Conservation (phyloP, 148 eudicot species). For the Diospyros kaki region DNA sequence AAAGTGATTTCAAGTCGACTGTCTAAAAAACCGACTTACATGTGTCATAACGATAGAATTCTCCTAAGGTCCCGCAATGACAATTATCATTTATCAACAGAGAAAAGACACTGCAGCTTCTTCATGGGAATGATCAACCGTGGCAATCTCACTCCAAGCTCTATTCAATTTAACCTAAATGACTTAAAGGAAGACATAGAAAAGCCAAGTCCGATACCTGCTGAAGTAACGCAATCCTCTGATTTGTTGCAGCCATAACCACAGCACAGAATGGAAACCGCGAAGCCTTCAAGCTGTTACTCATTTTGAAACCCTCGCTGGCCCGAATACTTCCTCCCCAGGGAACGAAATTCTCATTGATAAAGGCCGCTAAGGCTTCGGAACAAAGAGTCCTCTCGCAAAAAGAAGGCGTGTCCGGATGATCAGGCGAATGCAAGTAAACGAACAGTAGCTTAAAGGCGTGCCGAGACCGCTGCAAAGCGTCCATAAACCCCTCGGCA, state of each 20-base stretch:
- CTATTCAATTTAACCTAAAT: not conserved
- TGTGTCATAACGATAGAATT: too few species aligned
- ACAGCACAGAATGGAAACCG: conserved; percentile 92
- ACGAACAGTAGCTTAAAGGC: conserved; percentile 75
- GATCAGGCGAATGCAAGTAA: conserved; percentile 86
- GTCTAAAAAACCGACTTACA: too few species aligned
- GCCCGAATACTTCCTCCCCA: conserved; percentile 87
- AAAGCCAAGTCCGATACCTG: conserved; percentile 45
- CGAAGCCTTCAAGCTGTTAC: conserved; percentile 94
- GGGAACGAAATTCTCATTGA: conserved; percentile 70
- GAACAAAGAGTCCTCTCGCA: conserved; percentile 59
- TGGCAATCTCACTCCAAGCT: not conserved
- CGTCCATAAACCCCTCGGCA: conserved; percentile 80
- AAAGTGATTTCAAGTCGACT: too few species aligned
- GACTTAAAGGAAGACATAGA: not conserved
- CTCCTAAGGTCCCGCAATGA: too few species aligned
- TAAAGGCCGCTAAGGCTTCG: conserved; percentile 46
- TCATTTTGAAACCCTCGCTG: conserved; percentile 97
- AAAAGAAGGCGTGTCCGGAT: conserved; percentile 65
- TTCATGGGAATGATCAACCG: not conserved
- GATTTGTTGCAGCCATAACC: conserved; percentile 93
- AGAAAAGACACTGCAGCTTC: not conserved
- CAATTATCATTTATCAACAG: too few species aligned
- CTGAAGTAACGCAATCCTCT: conserved; percentile 84
- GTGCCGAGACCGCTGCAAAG: conserved; percentile 69